A percentile compares a stretch with the other conserved stretches of the same genome.
These are phyloP conservation scores for Penicillium desertorum DNA, from an alignment of 495 filamentous ascomycete species.

Conservation along the genomic window DNA sequence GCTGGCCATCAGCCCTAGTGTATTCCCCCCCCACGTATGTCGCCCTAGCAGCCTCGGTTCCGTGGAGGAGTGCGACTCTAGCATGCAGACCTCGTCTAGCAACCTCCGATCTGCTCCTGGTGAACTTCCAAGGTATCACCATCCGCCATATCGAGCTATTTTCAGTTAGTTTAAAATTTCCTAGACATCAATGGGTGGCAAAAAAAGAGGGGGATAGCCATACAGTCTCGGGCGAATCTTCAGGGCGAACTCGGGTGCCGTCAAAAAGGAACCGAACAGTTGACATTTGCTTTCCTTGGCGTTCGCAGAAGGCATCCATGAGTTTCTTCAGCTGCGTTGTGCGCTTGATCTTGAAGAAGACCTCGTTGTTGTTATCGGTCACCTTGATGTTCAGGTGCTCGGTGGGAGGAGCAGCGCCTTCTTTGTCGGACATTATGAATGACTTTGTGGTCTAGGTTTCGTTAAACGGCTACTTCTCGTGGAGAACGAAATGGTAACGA, in stretches of 20 bases:
- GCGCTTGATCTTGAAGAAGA: constrained; percentile 99
- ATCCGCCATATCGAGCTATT: constrained; percentile 94
- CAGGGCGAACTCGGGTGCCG: constrained; percentile 81
- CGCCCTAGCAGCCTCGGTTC: background rate
- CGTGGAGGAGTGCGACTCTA: background rate
- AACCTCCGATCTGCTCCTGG: constrained; percentile 93
- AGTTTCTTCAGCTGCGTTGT: constrained; percentile 94
- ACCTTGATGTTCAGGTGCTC: constrained; percentile 99
- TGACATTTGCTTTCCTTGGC: constrained; percentile 82
- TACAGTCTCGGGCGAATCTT: constrained; percentile 90
- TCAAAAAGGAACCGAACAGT: constrained; percentile 96
- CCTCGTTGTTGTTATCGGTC: constrained; percentile 99
- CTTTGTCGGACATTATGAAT: constrained; percentile 26
- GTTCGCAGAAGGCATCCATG: constrained; percentile 98
- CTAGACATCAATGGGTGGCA: background rate
- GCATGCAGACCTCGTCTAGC: constrained; percentile 16
- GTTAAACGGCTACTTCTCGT: constrained; percentile 8
- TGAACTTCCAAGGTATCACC: constrained; percentile 97
- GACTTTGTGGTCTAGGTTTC: background rate
- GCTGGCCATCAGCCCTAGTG: background rate
- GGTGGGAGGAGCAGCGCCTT: constrained; percentile 55
- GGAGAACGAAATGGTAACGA: background rate
- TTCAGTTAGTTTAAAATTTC: constrained; percentile 12
- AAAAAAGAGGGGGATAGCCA: constrained; percentile 38
- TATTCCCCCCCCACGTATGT: background rate